Percentiles rank a stretch among this genome's conserved stretches.
phyloP scores from a whole-genome alignment of 2,329 filamentous ascomycete species.

The Xylariales sp. region DNA sequence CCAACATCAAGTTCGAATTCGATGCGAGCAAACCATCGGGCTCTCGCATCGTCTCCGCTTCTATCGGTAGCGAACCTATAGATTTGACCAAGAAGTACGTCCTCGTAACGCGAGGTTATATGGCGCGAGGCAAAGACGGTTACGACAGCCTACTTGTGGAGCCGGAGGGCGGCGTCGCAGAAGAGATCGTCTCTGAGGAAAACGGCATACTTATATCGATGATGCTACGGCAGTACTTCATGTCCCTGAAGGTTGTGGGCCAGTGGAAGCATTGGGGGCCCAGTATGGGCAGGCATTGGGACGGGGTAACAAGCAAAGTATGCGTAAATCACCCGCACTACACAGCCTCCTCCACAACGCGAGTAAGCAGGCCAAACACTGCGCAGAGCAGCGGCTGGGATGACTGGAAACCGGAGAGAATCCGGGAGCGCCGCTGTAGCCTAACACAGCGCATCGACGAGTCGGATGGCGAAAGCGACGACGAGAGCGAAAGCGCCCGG shows the following conservation, averaged over 20 bases:
- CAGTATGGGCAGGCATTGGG: slow-evolving; percentile 73
- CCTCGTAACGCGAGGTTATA: slow-evolving; percentile 86
- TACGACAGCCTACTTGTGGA: slow-evolving; percentile 80
- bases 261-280: slow-evolving; percentile 80
- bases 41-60: slow-evolving; percentile 71
- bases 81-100: slow-evolving; percentile 74
- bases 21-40: slow-evolving; percentile 71
- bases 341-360: slow-evolving; percentile 36
- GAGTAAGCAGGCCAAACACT: slow-evolving; percentile 10
- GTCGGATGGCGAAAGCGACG: slow-evolving; percentile 55
- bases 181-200: slow-evolving; percentile 86
- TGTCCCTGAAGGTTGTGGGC: slow-evolving; percentile 83
- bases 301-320: slow-evolving; percentile 70
- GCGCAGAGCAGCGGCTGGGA: slow-evolving; percentile 50
- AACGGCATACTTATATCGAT: slow-evolving; percentile 88
- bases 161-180: slow-evolving; percentile 78
- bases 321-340: slow-evolving; percentile 62
- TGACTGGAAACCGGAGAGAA: slow-evolving; percentile 52
- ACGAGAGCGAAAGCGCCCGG: slow-evolving; percentile 44
- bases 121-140: slow-evolving; percentile 89
- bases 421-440: slow-evolving; percentile 51
- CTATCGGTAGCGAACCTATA: slow-evolving; percentile 70
- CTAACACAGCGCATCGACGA: slow-evolving; percentile 54
- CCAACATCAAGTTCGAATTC: slow-evolving; percentile 81
- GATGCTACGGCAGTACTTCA: slow-evolving; percentile 90